Evolutionary conservation across 345 rosid genomes (phyloP).

Genomic region (Microcos paniculata): DNA sequence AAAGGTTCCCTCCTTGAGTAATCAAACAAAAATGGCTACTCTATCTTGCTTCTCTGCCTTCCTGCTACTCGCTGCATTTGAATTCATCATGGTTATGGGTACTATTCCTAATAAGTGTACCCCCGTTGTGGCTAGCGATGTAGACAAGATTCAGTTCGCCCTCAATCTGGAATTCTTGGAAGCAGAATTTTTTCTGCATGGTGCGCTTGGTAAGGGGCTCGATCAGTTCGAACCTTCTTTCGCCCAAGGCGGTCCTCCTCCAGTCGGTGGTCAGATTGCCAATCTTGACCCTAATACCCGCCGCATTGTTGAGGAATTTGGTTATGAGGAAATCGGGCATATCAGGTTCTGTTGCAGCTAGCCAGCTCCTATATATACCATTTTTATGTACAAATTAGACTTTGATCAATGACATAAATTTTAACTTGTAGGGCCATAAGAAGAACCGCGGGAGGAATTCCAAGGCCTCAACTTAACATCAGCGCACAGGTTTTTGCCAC

Average conservation of each 20-base stretch:
- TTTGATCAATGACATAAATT: not conserved
- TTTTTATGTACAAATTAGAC: not conserved
- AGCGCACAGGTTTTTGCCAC: slow-evolving; percentile 40
- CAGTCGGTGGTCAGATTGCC: slow-evolving; percentile 48
- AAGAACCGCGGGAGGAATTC: slow-evolving; percentile 48
- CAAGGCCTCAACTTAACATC: slow-evolving; percentile 57
- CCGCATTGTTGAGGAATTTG: slow-evolving; percentile 55
- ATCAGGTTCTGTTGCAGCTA: slow-evolving; percentile 34
- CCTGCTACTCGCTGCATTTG: too few species aligned
- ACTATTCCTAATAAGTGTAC: too few species aligned
- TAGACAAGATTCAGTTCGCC: too few species aligned
- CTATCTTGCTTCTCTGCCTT: too few species aligned
- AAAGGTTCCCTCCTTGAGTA: too few species aligned
- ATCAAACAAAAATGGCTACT: too few species aligned
- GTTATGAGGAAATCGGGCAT: slow-evolving; percentile 71
- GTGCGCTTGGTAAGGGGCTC: slow-evolving; percentile 53
- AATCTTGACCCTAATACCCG: slow-evolving; percentile 43
- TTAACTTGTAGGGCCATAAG: slow-evolving; percentile 51
- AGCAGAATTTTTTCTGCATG: slow-evolving; percentile 58
- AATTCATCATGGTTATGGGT: too few species aligned
- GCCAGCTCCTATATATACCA: not conserved
- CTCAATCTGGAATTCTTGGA: slow-evolving; percentile 15
- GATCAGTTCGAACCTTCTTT: slow-evolving; percentile 37
- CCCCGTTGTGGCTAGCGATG: too few species aligned
- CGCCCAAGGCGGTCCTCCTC: slow-evolving; percentile 62